These are phyloP conservation scores for Beverwykella pulmonaria DNA, from an alignment of 495 filamentous ascomycete species.

Conservation along the genomic window DNA sequence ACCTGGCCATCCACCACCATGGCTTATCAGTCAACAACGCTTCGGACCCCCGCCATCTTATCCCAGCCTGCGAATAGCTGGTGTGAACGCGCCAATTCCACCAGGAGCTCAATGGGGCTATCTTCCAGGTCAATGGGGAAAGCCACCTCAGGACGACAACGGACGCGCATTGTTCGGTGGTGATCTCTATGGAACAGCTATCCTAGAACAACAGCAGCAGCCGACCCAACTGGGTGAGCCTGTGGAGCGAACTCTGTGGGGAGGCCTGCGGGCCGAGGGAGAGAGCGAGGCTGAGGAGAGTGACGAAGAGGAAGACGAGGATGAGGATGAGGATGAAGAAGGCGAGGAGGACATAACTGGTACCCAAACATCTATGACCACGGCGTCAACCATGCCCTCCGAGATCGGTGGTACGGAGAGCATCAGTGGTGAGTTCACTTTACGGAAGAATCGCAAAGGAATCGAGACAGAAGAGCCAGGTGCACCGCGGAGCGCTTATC, in stretches of 20 bases:
- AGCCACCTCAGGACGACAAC: conserved; percentile 90
- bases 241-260: conserved; percentile 88
- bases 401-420: conserved; percentile 73
- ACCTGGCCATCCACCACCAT: conserved; percentile 90
- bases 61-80: conserved; percentile 87
- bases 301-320: conserved; percentile 74
- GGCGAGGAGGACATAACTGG: conserved; percentile 57
- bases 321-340: conserved; percentile 53
- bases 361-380: conserved; percentile 51
- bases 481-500: conserved; percentile 76
- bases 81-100: conserved; percentile 91
- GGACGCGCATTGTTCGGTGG: conserved; percentile 88
- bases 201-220: conserved; percentile 61
- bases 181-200: conserved; percentile 86
- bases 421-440: conserved; percentile 84
- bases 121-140: conserved; percentile 92
- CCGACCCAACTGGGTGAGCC: conserved; percentile 65
- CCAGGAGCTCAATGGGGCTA: conserved; percentile 96
- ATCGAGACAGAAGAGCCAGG: conserved; percentile 82
- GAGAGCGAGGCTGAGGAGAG: conserved; percentile 70
- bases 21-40: conserved; percentile 95
- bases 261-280: conserved; percentile 86
- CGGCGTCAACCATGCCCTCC: conserved; percentile 77
- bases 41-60: conserved; percentile 93
- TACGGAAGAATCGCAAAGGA: conserved; percentile 83